phyloP scores from a whole-genome alignment of 2,329 filamentous ascomycete species.

The Dothistroma septosporum region DNA sequence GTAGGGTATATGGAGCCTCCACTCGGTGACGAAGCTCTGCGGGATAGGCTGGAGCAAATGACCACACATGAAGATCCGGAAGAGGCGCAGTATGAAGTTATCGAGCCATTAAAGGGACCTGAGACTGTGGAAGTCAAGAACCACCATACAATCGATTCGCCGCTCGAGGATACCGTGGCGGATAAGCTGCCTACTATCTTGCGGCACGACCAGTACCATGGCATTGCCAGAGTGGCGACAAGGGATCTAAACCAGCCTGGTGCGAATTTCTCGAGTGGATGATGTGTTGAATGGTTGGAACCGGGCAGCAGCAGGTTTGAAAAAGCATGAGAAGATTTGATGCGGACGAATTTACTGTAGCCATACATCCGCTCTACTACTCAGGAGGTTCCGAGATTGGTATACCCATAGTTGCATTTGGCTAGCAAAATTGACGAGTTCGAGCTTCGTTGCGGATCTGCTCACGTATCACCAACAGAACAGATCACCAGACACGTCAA shows the following conservation, averaged over 20 bases:
- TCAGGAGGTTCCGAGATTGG: background rate
- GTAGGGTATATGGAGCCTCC: constrained; percentile 14
- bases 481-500: too few relatives aligned
- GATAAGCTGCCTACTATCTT: constrained; percentile 31
- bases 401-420: background rate
- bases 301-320: too few relatives aligned
- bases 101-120: constrained; percentile 9
- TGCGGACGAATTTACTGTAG: background rate
- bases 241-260: constrained; percentile 36
- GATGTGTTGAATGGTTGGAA: background rate
- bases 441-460: too few relatives aligned
- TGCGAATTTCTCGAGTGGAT: constrained; percentile 3
- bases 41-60: constrained; percentile 19
- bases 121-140: constrained; percentile 9
- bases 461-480: too few relatives aligned
- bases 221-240: constrained; percentile 34
- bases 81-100: background rate
- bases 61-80: constrained; percentile 11
- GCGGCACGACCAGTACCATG: constrained; percentile 43
- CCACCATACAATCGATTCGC: constrained; percentile 22
- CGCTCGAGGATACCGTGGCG: constrained; percentile 28
- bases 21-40: constrained; percentile 13
- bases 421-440: background rate
- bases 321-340: background rate
- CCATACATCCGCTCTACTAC: background rate